phyloP scores from a whole-genome alignment of 176 grass and related monocot genomes.

The Cymbopogon citratus region DNA sequence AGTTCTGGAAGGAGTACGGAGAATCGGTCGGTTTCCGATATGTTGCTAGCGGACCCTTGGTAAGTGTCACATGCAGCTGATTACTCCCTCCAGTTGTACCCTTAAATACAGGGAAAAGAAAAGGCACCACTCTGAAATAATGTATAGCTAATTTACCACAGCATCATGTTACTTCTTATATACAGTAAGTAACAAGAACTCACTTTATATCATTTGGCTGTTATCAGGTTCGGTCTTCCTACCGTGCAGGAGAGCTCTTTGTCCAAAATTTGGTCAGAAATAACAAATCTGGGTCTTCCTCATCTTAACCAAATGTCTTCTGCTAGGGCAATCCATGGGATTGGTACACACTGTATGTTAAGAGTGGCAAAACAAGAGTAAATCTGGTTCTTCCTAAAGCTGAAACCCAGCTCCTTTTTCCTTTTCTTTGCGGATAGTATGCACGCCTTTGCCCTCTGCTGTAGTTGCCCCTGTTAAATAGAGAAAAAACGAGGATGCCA shows the following conservation, averaged over 20 bases:
- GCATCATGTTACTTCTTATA: not conserved
- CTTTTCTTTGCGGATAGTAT: constrained; percentile 2
- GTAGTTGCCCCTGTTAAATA: constrained; percentile 6
- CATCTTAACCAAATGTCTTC: constrained; percentile 30
- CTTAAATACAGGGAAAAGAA: not conserved
- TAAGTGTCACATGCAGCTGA: constrained; percentile 22
- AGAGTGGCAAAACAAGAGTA: constrained; percentile 10
- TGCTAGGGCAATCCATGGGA: not conserved
- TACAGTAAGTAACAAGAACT: not conserved
- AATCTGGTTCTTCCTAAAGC: constrained; percentile 20
- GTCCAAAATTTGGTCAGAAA: constrained; percentile 78
- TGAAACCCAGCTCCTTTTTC: not conserved
- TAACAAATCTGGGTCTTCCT: constrained; percentile 18
- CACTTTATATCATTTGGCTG: not conserved
- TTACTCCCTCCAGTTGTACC: not conserved
- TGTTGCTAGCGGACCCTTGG: constrained; percentile 93
- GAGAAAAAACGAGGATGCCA: not conserved
- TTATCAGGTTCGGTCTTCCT: constrained; percentile 84
- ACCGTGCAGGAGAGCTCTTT: constrained; percentile 88
- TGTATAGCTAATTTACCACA: not conserved
- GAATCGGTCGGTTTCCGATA: constrained; percentile 83
- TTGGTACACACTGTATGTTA: constrained; percentile 6
- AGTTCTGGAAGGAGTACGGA: constrained; percentile 85
- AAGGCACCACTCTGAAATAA: not conserved
- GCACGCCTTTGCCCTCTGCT: not conserved